phyloP scores from a whole-genome alignment of 2,329 filamentous ascomycete species.

The Monosporascus sp. region DNA sequence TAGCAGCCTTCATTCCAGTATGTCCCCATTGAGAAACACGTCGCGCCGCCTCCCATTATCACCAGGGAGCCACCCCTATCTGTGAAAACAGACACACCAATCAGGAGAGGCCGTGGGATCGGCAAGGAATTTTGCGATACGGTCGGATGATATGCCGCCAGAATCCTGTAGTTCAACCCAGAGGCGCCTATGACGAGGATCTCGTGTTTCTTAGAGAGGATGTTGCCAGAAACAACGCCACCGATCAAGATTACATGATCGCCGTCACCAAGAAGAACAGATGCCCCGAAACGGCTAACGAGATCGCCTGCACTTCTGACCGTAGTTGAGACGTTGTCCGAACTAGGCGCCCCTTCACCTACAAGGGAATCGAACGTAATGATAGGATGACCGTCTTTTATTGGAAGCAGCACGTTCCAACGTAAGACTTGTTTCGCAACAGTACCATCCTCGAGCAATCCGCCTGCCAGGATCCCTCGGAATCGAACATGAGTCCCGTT shows the following conservation, averaged over 20 bases:
- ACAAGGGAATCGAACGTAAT: slow-evolving; percentile 23
- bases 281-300: slow-evolving; percentile 39
- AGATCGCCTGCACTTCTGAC: slow-evolving; percentile 5
- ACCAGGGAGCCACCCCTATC: slow-evolving; percentile 47
- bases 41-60: slow-evolving; percentile 73
- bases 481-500: slow-evolving; percentile 29
- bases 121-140: neutral
- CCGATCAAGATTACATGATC: slow-evolving; percentile 34
- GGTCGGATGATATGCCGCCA: slow-evolving; percentile 15
- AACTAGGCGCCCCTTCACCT: slow-evolving; percentile 5
- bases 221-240: slow-evolving; percentile 35
- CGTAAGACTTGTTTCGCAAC: slow-evolving; percentile 58
- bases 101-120: slow-evolving; percentile 56
- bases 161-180: slow-evolving; percentile 18
- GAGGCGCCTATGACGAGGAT: slow-evolving; percentile 38
- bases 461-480: slow-evolving; percentile 64
- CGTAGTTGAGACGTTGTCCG: slow-evolving; percentile 3
- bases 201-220: slow-evolving; percentile 46
- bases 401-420: slow-evolving; percentile 48
- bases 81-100: slow-evolving; percentile 58
- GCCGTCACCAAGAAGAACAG: slow-evolving; percentile 23
- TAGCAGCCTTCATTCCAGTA: slow-evolving; percentile 65
- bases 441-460: slow-evolving; percentile 60
- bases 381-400: slow-evolving; percentile 17
- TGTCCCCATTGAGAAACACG: slow-evolving; percentile 87